These are phyloP conservation scores for Oryza rufipogon DNA, from an alignment of 176 grass and related monocot genomes.

Conservation along the genomic window DNA sequence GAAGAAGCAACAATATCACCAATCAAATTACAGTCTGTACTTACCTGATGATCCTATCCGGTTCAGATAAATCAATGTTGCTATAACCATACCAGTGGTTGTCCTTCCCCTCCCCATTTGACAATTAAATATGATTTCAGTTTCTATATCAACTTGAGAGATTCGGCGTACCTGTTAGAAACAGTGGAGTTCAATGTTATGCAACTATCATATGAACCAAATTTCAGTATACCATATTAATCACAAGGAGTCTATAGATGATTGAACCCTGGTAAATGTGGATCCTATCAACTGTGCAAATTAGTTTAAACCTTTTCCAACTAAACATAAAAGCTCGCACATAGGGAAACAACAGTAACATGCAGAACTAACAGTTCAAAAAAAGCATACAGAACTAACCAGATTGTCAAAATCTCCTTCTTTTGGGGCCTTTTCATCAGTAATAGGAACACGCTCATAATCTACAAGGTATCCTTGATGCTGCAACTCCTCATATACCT, in stretches of 20 bases:
- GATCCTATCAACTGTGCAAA: not conserved
- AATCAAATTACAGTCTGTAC: conserved; percentile 20
- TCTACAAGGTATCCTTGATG: conserved; percentile 92
- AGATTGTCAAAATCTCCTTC: conserved; percentile 99
- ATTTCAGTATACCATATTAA: conserved; percentile 6
- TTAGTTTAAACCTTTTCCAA: conserved; percentile 5
- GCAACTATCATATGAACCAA: conserved; percentile 1
- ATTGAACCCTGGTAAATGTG: conserved; percentile 1
- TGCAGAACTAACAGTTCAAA: conserved; percentile 49
- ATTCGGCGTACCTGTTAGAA: conserved; percentile 79
- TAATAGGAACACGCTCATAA: conserved; percentile 96
- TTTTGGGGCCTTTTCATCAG: conserved; percentile 96
- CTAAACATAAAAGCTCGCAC: not conserved
- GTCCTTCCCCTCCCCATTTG: conserved; percentile 98
- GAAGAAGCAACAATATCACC: conserved; percentile 11
- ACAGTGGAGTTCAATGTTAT: conserved; percentile 41
- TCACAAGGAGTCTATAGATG: conserved; percentile 21
- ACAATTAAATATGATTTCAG: conserved; percentile 97
- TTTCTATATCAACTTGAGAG: conserved; percentile 84
- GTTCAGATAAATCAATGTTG: conserved; percentile 95
- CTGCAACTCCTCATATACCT: conserved; percentile 95
- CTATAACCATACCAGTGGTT: conserved; percentile 99
- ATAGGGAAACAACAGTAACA: conserved; percentile 11
- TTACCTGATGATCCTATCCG: conserved; percentile 90
- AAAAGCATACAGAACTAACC: conserved; percentile 56